A percentile compares a stretch with the other conserved stretches of the same genome.
Conservation (phyloP, 2,329 filamentous ascomycete species). For the Helotiales sp. region DNA sequence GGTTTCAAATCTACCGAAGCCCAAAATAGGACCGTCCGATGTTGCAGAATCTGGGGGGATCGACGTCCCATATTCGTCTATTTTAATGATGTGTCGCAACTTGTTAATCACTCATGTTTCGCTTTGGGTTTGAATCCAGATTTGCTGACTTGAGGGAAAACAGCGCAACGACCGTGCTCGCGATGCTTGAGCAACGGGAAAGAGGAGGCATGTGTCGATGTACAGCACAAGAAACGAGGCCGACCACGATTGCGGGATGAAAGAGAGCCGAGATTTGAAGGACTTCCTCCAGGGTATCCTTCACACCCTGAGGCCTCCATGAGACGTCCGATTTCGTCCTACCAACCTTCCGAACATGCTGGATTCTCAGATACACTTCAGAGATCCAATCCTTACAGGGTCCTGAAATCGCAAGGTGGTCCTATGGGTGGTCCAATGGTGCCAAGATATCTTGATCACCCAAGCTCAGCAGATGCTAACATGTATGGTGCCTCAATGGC, state of each 20-base stretch:
- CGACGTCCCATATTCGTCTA: background rate
- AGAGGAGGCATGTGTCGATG: constrained; percentile 77
- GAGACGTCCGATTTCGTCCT: constrained; percentile 52
- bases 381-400: constrained; percentile 49
- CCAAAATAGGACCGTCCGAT: background rate
- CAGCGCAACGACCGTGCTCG: constrained; percentile 75
- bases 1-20: constrained; percentile 2
- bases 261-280: constrained; percentile 58
- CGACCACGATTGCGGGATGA: constrained; percentile 76
- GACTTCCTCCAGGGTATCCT: constrained; percentile 30
- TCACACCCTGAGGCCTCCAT: constrained; percentile 29
- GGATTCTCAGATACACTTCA: constrained; percentile 45
- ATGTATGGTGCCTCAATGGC: constrained; percentile 42
- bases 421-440: constrained; percentile 43
- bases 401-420: constrained; percentile 53
- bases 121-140: background rate
- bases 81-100: background rate
- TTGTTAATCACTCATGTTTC: background rate
- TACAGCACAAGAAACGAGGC: constrained; percentile 83
- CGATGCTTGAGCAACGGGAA: constrained; percentile 78
- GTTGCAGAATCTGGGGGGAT: background rate
- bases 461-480: constrained; percentile 48
- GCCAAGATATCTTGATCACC: constrained; percentile 53
- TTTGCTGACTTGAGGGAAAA: constrained; percentile 25
- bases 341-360: constrained; percentile 44